Percentiles rank a stretch among this genome's conserved stretches.
Conservation (phyloP, 2,329 filamentous ascomycete genomes). For the Diplodia mutila region DNA sequence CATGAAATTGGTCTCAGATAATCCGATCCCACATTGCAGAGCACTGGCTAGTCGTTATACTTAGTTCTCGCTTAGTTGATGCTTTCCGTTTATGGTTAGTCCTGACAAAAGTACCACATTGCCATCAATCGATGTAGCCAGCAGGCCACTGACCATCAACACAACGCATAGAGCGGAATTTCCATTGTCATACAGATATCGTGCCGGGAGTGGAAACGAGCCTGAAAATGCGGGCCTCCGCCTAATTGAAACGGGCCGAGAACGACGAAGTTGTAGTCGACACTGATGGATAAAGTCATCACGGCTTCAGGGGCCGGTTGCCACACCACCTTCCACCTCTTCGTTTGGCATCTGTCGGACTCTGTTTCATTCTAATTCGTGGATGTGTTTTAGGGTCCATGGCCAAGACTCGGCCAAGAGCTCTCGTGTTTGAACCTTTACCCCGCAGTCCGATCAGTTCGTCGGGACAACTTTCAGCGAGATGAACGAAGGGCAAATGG, state of each 20-base stretch:
- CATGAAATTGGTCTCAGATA: too few relatives aligned
- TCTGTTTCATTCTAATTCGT: constrained; percentile 9
- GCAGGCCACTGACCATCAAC: not conserved
- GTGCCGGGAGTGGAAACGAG: not conserved
- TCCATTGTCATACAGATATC: not conserved
- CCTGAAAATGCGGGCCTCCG: not conserved
- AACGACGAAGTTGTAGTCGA: not conserved
- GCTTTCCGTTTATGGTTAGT: too few relatives aligned
- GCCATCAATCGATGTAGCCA: not conserved
- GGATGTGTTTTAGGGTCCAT: not conserved
- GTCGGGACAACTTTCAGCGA: constrained; percentile 11
- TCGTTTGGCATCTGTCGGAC: not conserved
- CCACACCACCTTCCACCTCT: not conserved
- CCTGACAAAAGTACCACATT: too few relatives aligned
- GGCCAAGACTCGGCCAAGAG: constrained; percentile 17
- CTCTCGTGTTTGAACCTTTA: not conserved
- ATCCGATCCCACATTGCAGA: too few relatives aligned
- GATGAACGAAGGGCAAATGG: not conserved
- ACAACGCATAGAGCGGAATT: not conserved
- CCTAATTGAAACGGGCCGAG: not conserved
- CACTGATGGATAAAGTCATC: not conserved
- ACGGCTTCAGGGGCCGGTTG: not conserved
- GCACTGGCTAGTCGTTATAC: too few relatives aligned
- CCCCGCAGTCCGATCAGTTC: constrained; percentile 4
- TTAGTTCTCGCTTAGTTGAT: too few relatives aligned